These are phyloP conservation scores for Mediolabrus comicus DNA, from an alignment of 108 stramenopile species.

Conservation along the genomic window DNA sequence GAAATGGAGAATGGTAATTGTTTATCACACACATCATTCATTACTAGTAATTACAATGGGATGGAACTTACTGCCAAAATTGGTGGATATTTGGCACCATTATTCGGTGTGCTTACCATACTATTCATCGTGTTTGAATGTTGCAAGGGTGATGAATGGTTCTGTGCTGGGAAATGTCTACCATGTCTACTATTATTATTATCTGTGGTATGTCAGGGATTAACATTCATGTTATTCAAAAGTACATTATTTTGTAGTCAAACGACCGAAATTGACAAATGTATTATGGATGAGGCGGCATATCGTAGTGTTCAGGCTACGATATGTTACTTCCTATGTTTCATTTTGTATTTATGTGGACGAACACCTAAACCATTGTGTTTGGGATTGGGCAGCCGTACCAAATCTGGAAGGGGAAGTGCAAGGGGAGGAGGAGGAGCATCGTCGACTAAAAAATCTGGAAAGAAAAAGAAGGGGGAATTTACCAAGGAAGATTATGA, in stretches of 20 bases:
- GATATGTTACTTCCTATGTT: slow-evolving; percentile 17
- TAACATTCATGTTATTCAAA: slow-evolving; percentile 35
- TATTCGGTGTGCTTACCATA: neutral
- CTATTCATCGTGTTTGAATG: slow-evolving; percentile 20
- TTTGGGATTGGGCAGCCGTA: neutral
- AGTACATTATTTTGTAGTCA: slow-evolving; percentile 31
- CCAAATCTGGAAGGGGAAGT: neutral
- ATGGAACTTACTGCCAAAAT: slow-evolving; percentile 42
- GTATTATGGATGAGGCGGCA: slow-evolving; percentile 26
- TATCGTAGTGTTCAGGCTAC: slow-evolving; percentile 35
- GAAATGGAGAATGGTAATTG: slow-evolving; percentile 22
- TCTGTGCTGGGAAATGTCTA: slow-evolving; percentile 27
- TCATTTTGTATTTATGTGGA: slow-evolving; percentile 24
- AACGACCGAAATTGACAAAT: slow-evolving; percentile 17
- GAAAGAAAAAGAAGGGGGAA: slow-evolving; percentile 27
- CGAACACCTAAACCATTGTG: slow-evolving; percentile 22
- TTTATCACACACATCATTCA: slow-evolving; percentile 28
- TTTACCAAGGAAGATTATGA: slow-evolving; percentile 40
- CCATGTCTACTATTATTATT: slow-evolving; percentile 12
- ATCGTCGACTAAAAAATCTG: neutral
- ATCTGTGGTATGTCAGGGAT: slow-evolving; percentile 16
- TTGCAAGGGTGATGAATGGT: slow-evolving; percentile 23
- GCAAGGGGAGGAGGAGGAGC: neutral
- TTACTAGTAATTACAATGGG: slow-evolving; percentile 36
- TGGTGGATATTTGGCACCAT: slow-evolving; percentile 29